Evolutionary conservation across 2,329 filamentous ascomycete species (phyloP).

Genomic region (Neophaeococcomyces aloes): DNA sequence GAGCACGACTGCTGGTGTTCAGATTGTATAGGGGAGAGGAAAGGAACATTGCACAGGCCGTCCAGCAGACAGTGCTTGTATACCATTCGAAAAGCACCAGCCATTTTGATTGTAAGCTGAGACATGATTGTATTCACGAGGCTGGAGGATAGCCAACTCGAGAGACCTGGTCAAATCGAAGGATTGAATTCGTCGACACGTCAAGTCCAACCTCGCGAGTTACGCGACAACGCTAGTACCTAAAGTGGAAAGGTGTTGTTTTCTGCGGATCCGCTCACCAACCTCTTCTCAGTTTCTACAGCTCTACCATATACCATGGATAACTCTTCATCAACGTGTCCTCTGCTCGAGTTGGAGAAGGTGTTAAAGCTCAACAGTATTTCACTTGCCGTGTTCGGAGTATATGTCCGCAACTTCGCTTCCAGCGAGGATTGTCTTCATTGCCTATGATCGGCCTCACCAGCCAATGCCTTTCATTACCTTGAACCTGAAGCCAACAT

Average conservation of each 20-base stretch:
- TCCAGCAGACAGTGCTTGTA: constrained; percentile 4
- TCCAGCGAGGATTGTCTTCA: too few relatives aligned
- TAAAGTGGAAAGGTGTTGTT: not conserved
- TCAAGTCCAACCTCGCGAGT: too few relatives aligned
- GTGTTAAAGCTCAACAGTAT: not conserved
- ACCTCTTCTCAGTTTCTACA: not conserved
- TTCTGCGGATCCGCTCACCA: not conserved
- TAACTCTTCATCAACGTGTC: not conserved
- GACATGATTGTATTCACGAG: not conserved
- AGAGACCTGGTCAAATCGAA: not conserved
- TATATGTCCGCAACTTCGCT: not conserved
- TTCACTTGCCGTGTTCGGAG: not conserved
- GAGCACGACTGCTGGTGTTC: constrained; percentile 1
- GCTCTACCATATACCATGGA: not conserved
- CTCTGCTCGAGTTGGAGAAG: not conserved
- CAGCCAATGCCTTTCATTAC: too few relatives aligned
- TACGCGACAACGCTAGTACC: not conserved
- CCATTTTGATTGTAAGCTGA: constrained; percentile 1
- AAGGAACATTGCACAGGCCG: not conserved
- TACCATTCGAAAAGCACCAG: not conserved
- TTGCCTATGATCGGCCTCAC: too few relatives aligned
- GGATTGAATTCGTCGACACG: too few relatives aligned
- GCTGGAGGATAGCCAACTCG: not conserved
- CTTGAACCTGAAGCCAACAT: too few relatives aligned
- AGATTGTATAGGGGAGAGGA: constrained; percentile 1